phyloP scores from a whole-genome alignment of 108 stramenopile genomes.

The Cyclotella baltica region DNA sequence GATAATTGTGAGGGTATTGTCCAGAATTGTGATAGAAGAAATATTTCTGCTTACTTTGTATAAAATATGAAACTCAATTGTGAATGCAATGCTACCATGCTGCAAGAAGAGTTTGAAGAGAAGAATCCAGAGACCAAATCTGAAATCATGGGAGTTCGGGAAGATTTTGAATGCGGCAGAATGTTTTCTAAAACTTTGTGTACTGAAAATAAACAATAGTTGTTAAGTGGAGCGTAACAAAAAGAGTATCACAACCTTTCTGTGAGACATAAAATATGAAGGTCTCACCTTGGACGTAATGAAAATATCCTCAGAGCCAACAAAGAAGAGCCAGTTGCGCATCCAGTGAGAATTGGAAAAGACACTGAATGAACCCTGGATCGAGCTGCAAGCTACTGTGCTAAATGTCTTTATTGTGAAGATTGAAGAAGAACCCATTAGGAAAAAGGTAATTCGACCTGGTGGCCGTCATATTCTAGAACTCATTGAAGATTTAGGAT shows the following conservation, averaged over 20 bases:
- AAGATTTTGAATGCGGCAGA: slow-evolving; percentile 70
- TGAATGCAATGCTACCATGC: too few species aligned
- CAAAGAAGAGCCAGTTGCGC: slow-evolving; percentile 72
- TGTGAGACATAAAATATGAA: slow-evolving; percentile 94
- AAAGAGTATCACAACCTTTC: slow-evolving; percentile 89
- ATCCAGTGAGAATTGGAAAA: slow-evolving; percentile 81
- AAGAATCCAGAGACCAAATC: slow-evolving; percentile 58
- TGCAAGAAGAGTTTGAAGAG: slow-evolving; percentile 58
- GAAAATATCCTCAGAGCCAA: slow-evolving; percentile 81
- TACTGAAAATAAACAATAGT: slow-evolving; percentile 89
- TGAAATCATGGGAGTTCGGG: slow-evolving; percentile 63
- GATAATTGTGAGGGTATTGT: too few species aligned
- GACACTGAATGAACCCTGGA: slow-evolving; percentile 54
- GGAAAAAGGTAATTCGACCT: slow-evolving; percentile 89
- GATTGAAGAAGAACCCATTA: slow-evolving; percentile 70
- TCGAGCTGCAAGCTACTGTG: slow-evolving; percentile 66
- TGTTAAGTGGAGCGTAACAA: slow-evolving; percentile 89
- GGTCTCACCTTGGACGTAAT: slow-evolving; percentile 85
- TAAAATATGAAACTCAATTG: too few species aligned
- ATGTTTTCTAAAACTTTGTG: slow-evolving; percentile 75
- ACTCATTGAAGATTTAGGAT: slow-evolving; percentile 84
- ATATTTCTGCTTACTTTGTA: too few species aligned
- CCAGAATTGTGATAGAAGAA: too few species aligned
- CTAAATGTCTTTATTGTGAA: slow-evolving; percentile 67
- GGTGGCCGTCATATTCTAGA: slow-evolving; percentile 87